Evolutionary conservation across 176 grass and related monocot species (phyloP).

Genomic region (Triticum dicoccoides): DNA sequence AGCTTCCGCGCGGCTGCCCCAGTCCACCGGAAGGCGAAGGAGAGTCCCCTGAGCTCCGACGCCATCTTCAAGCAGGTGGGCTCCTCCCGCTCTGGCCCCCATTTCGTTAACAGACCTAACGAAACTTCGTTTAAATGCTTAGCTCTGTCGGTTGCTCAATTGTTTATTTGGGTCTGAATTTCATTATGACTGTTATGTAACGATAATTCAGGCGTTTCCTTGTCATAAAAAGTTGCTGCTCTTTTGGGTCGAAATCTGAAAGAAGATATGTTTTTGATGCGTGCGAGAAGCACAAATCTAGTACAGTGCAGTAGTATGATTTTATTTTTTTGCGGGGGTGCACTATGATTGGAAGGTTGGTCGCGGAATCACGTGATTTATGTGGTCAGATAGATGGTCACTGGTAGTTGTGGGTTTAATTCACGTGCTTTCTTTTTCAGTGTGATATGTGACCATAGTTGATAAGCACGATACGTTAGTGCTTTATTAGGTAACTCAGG

Average conservation of each 20-base stretch:
- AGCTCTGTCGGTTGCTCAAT: not conserved
- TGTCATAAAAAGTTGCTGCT: slow-evolving; percentile 13
- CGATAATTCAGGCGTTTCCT: not conserved
- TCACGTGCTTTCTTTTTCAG: slow-evolving; percentile 13
- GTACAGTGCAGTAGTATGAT: not conserved
- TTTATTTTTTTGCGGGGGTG: not conserved
- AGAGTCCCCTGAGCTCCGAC: slow-evolving; percentile 80
- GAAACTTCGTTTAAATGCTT: not conserved
- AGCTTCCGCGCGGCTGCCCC: slow-evolving; percentile 68
- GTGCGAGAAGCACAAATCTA: not conserved
- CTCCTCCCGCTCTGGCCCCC: not conserved
- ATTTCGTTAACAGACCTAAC: not conserved
- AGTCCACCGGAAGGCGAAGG: slow-evolving; percentile 61
- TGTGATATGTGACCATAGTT: not conserved
- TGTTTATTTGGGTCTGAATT: not conserved
- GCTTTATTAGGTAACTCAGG: slow-evolving; percentile 18
- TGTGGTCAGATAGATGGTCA: not conserved
- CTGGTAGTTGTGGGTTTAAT: slow-evolving; percentile 8
- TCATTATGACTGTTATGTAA: not conserved
- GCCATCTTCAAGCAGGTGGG: slow-evolving; percentile 91
- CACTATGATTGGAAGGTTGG: not conserved
- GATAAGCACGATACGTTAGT: not conserved
- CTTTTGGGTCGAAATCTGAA: not conserved
- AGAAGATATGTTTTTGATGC: not conserved
- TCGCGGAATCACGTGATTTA: not conserved